Evolutionary conservation across 805 yeast genomes (phyloP).

Genomic region (Suhomyces kilbournensis): DNA sequence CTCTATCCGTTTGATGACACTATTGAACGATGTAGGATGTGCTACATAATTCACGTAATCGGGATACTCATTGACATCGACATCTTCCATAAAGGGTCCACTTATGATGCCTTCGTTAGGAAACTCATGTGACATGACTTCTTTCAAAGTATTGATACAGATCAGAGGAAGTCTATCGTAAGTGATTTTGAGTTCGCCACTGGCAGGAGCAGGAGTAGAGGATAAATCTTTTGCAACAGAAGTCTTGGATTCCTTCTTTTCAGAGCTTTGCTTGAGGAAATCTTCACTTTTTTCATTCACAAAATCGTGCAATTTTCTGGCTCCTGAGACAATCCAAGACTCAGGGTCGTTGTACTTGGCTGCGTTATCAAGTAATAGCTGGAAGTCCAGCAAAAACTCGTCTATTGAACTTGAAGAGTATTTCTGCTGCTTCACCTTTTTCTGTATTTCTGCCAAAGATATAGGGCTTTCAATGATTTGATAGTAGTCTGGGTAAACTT

Average conservation of each 20-base stretch:
- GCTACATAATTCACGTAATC: constrained; percentile 74
- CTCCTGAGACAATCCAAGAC: constrained; percentile 62
- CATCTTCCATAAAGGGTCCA: constrained; percentile 73
- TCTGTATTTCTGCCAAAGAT: constrained; percentile 32
- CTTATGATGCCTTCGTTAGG: constrained; percentile 53
- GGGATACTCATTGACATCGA: constrained; percentile 68
- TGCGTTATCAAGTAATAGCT: constrained; percentile 37
- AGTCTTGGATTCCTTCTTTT: constrained; percentile 5
- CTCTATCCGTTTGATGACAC: constrained; percentile 52
- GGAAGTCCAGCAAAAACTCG: constrained; percentile 35
- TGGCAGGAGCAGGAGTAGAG: constrained; percentile 1
- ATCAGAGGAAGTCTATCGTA: constrained; percentile 18
- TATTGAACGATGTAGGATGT: constrained; percentile 69
- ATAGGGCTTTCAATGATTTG: constrained; percentile 33
- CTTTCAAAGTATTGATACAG: constrained; percentile 30
- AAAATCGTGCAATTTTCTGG: constrained; percentile 52
- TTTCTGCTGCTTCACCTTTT: constrained; percentile 40
- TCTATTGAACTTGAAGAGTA: constrained; percentile 38
- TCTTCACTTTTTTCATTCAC: constrained; percentile 51
- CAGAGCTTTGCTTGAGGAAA: constrained; percentile 17
- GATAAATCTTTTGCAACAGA: constrained; percentile 1
- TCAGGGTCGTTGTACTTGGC: constrained; percentile 39
- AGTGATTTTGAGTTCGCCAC: constrained; percentile 11
- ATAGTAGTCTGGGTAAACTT: constrained; percentile 40
- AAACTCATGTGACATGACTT: constrained; percentile 43